Evolutionary conservation across 768 basidiomycete genomes (phyloP), one percentile per base, ranked within the genome.

Genomic region (Podaxis mareebaensis): DNA sequence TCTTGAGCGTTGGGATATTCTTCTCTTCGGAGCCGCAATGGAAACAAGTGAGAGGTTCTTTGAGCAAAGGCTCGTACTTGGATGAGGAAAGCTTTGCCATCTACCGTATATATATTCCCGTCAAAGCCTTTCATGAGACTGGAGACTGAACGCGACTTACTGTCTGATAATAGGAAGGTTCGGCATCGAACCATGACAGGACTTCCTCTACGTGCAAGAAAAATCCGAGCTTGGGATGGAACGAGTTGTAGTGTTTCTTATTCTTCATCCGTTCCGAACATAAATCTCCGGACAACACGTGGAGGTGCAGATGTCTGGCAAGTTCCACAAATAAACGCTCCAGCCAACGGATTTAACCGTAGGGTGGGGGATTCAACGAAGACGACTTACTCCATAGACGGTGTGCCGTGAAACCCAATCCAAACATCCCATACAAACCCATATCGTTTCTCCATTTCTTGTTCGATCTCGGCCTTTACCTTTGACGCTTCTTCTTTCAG

Each of bases 171-270:
- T 81, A 88, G 0, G 83, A 81, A 1, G 82, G 78, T 17, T 82
- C 84, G 13, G 84, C 84, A 30, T 90, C 90, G 64, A 92, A 89
- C 93, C 93, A 95, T 2, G 83, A 80, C 49, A 92, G 76, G n/a
- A 96, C 89, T 10, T 93, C 86, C 56, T 86, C 80, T 17, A 95
- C 75, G 64, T 87, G 83, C 2, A 96, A 70, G 75, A 96, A 96
- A 76, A 93, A 96, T 1, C 92, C 93, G 20, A 84, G 79, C 53
- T 85, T 84, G 0, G 95, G 95, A 69, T 91, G 89, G 76, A 96
- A 97, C 4, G 92, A 91, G 69, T 96, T 95, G 75, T 93, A 92
- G 67, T 97, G 95, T 70, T 90, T 92, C 79, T 96, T 97, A 60
- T 79, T 83, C 76, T 95, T 96, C 79, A 96, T 75, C 57, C 75